Conservation (phyloP, 208 protist genomes). For the Acanthamoeba castellanii region DNA sequence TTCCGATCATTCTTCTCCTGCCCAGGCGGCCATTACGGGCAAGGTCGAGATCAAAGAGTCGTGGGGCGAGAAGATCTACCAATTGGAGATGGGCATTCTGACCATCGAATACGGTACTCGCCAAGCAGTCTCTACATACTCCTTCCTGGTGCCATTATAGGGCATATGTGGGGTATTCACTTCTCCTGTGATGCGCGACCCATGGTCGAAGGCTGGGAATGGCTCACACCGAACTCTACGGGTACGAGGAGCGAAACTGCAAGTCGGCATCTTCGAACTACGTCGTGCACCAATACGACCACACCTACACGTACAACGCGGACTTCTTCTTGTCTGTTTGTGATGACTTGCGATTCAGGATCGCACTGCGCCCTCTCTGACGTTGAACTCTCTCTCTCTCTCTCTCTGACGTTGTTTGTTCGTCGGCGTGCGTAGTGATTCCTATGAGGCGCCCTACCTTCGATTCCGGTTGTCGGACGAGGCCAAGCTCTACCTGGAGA, state of each 20-base stretch:
- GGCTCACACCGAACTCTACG: neutral
- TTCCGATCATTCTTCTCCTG: neutral
- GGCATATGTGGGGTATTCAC: neutral
- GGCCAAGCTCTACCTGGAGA: slow-evolving; percentile 18
- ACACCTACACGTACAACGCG: slow-evolving; percentile 5
- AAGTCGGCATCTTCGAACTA: neutral
- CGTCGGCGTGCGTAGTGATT: neutral
- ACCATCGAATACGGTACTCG: slow-evolving; percentile 23
- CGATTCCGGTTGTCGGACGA: slow-evolving; percentile 10
- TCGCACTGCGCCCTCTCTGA: too few relatives aligned
- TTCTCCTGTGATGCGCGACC: neutral
- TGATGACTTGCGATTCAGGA: too few relatives aligned
- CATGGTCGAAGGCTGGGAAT: neutral
- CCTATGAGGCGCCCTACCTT: slow-evolving; percentile 25
- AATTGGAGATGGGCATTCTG: slow-evolving; percentile 30
- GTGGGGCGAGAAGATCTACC: slow-evolving; percentile 40
- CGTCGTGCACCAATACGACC: slow-evolving; percentile 1
- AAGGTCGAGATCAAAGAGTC: slow-evolving; percentile 29
- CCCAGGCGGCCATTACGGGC: neutral
- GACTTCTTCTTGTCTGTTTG: neutral
- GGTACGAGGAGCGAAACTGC: neutral
- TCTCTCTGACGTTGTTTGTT: neutral
- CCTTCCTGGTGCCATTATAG: too few relatives aligned
- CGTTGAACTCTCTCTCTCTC: too few relatives aligned
- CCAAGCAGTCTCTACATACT: neutral